Conservation (phyloP, 805 yeast genomes). For the Kluyveromyces wickerhamii region DNA sequence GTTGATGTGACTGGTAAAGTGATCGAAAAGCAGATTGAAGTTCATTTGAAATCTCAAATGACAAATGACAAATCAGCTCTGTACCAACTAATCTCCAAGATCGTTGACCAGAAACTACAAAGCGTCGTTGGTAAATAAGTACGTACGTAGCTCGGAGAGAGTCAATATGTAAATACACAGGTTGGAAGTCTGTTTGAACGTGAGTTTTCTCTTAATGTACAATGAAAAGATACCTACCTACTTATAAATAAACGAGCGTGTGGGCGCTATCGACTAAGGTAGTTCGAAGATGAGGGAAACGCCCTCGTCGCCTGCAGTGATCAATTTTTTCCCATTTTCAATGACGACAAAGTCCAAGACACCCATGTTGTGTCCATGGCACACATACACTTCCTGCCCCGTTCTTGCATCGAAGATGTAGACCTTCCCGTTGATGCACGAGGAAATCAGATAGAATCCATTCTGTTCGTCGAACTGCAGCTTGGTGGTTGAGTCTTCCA, state of each 20-base stretch:
- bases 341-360: constrained; percentile 74
- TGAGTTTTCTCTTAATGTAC: too few relatives aligned
- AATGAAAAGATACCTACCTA: too few relatives aligned
- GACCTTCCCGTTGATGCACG: constrained; percentile 79
- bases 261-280: constrained; percentile 15
- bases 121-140: constrained; percentile 25
- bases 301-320: constrained; percentile 97
- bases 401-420: constrained; percentile 86
- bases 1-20: constrained; percentile 93
- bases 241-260: too few relatives aligned
- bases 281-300: constrained; percentile 66
- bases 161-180: too few relatives aligned
- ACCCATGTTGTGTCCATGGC: constrained; percentile 92
- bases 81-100: constrained; percentile 38
- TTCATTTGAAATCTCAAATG: constrained; percentile 48
- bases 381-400: constrained; percentile 67
- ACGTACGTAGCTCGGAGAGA: too few relatives aligned
- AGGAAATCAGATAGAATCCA: constrained; percentile 50
- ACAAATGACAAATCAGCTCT: constrained; percentile 42
- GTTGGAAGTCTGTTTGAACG: too few relatives aligned
- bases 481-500: constrained; percentile 81
- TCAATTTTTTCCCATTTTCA: constrained; percentile 56
- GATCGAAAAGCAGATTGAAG: constrained; percentile 74
- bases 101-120: constrained; percentile 44
- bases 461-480: constrained; percentile 53